phyloP scores from a whole-genome alignment of 352 stramenopile species.

The Pelagophyceae sp. region DNA sequence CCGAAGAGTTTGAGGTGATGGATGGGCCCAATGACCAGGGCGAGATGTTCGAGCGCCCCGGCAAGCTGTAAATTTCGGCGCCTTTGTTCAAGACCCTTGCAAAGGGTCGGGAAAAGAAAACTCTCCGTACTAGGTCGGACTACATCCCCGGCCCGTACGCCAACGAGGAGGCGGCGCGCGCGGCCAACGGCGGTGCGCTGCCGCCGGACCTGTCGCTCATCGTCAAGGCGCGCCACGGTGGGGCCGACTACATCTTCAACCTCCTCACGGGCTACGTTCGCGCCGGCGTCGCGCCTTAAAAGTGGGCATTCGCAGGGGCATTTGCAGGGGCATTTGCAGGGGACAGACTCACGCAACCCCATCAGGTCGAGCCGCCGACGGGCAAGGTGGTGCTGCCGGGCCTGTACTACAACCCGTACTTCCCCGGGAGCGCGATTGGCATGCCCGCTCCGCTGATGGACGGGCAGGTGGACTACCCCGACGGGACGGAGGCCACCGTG shows the following conservation, averaged over 20 bases:
- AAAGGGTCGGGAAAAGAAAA: too few species aligned
- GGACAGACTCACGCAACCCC: too few species aligned
- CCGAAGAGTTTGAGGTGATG: constrained; percentile 85
- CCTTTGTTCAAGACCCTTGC: constrained; percentile 20
- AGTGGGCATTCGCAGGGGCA: too few species aligned
- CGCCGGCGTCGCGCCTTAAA: too few species aligned
- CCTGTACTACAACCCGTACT: constrained; percentile 98
- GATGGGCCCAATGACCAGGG: constrained; percentile 94
- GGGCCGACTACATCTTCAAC: constrained; percentile 92
- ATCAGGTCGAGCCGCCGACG: constrained; percentile 46
- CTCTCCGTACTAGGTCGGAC: too few species aligned
- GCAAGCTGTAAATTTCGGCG: constrained; percentile 78
- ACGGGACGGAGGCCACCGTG: constrained; percentile 89
- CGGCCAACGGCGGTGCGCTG: constrained; percentile 92
- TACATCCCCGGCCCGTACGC: constrained; percentile 87
- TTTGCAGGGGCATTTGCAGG: constrained; percentile 42
- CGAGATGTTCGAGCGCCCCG: constrained; percentile 97
- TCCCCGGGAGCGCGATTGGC: constrained; percentile 89
- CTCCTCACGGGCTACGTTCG: constrained; percentile 95
- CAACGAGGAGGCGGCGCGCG: constrained; percentile 91
- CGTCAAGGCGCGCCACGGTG: constrained; percentile 84
- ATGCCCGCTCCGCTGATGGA: constrained; percentile 95
- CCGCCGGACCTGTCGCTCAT: constrained; percentile 95
- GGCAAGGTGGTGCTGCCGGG: constrained; percentile 70
- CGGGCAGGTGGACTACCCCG: constrained; percentile 92